phyloP scores from a whole-genome alignment of 2,329 filamentous ascomycete genomes.

The Fusarium transvaalense region DNA sequence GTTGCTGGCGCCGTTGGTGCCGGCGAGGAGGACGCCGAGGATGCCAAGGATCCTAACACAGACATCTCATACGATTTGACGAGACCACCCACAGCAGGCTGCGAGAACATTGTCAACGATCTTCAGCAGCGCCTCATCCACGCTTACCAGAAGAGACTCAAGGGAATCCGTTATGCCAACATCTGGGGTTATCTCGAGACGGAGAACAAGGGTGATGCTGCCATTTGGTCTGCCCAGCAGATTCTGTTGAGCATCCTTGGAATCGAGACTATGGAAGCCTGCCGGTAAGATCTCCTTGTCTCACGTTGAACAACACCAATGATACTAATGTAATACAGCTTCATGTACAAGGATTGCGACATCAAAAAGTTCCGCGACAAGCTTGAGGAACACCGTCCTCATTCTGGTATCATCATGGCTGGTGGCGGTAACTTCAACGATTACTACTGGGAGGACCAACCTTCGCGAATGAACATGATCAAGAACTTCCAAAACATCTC shows the following conservation, averaged over 20 bases:
- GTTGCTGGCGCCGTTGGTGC: constrained; percentile 25
- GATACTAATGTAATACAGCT: constrained; percentile 40
- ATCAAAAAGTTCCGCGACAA: constrained; percentile 38
- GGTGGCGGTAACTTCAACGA: constrained; percentile 49
- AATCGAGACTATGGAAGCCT: constrained; percentile 48
- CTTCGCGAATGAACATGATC: constrained; percentile 50
- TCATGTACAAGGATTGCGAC: constrained; percentile 46
- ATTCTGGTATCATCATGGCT: constrained; percentile 48
- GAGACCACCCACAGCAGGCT: constrained; percentile 34
- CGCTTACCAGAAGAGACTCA: constrained; percentile 44
- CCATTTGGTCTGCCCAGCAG: constrained; percentile 48
- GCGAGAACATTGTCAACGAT: constrained; percentile 46
- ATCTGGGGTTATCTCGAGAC: constrained; percentile 50
- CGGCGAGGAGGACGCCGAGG: constrained; percentile 35
- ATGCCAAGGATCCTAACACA: constrained; percentile 27
- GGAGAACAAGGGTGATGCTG: constrained; percentile 48
- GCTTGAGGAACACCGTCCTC: constrained; percentile 46
- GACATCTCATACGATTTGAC: constrained; percentile 46
- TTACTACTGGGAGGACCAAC: constrained; percentile 49
- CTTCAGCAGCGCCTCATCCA: constrained; percentile 47
- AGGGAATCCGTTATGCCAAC: constrained; percentile 46
- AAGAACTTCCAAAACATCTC: constrained; percentile 41
- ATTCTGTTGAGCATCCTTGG: constrained; percentile 46
- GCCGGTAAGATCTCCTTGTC: constrained; percentile 37
- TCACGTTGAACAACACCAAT: constrained; percentile 8